phyloP scores from a whole-genome alignment of 768 basidiomycete genomes.

The Auricularia cornea region DNA sequence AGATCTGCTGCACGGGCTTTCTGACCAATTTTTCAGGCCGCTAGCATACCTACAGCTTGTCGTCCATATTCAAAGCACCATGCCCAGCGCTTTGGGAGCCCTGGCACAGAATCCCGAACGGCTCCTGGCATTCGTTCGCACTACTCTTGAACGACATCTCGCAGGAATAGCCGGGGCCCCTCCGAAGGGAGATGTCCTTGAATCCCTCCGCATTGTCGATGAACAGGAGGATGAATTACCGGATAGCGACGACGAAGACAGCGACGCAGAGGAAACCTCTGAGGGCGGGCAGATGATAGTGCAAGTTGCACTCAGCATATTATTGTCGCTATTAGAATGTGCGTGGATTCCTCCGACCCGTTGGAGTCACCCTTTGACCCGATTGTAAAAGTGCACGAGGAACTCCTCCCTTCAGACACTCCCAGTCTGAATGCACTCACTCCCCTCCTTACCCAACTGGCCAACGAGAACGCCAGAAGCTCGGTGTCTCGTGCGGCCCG shows the following conservation, averaged over 20 bases:
- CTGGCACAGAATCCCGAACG: constrained; percentile 48
- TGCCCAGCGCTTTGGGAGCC: constrained; percentile 35
- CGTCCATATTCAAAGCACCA: constrained; percentile 67
- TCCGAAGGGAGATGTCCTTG: constrained; percentile 1
- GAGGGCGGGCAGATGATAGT: constrained; percentile 23
- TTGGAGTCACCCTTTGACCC: too few species aligned
- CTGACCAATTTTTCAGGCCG: constrained; percentile 48
- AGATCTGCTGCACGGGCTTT: too few species aligned
- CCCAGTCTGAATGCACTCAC: constrained; percentile 69
- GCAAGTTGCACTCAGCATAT: constrained; percentile 54
- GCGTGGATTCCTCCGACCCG: constrained; percentile 2
- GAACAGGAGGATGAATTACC: constrained; percentile 28
- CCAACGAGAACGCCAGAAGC: constrained; percentile 31
- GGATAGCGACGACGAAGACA: constrained; percentile 23
- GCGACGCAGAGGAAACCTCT: constrained; percentile 42
- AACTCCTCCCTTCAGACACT: constrained; percentile 46
- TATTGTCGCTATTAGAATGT: constrained; percentile 88
- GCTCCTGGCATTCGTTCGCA: constrained; percentile 74
- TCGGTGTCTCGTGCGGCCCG: constrained; percentile 51
- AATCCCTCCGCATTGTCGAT: constrained; percentile 28
- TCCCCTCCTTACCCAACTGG: constrained; percentile 48
- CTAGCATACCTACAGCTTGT: constrained; percentile 73
- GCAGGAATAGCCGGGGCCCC: background rate
- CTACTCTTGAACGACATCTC: constrained; percentile 44
- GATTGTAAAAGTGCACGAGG: constrained; percentile 19